Percentiles rank a stretch among this genome's conserved stretches.
These are phyloP conservation scores for Nothophytophthora sp. DNA, from an alignment of 352 stramenopile species.

Conservation along the genomic window DNA sequence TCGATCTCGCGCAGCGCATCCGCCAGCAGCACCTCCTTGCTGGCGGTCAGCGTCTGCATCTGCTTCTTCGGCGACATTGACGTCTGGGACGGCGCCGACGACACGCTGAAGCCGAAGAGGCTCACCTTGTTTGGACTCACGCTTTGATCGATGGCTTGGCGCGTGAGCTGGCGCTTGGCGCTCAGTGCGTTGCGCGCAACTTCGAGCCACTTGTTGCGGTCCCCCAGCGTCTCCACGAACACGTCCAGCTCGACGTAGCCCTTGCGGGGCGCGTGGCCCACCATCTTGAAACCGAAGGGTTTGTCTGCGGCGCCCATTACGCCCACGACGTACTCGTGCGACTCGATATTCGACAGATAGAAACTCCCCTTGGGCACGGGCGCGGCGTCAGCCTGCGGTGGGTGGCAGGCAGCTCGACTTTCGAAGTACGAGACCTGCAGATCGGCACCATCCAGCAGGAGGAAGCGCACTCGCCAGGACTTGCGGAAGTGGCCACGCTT, in stretches of 20 bases:
- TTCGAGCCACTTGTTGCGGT: conserved; percentile 82
- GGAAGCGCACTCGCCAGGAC: conserved; percentile 80
- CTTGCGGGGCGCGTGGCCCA: conserved; percentile 74
- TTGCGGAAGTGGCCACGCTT: conserved; percentile 87
- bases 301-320: conserved; percentile 67
- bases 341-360: conserved; percentile 76
- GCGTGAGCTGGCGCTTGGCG: conserved; percentile 47
- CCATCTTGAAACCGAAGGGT: conserved; percentile 85
- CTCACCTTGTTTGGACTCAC: conserved; percentile 45
- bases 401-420: conserved; percentile 57
- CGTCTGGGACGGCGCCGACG: conserved; percentile 17
- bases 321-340: conserved; percentile 78
- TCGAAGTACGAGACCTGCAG: conserved; percentile 77
- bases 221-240: conserved; percentile 62
- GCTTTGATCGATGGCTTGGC: conserved; percentile 29
- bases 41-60: conserved; percentile 59
- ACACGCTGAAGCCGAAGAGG: conserved; percentile 55
- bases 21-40: conserved; percentile 67
- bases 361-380: conserved; percentile 61
- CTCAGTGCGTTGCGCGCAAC: conserved; percentile 75
- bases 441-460: conserved; percentile 72
- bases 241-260: conserved; percentile 83
- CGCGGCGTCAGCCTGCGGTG: conserved; percentile 9
- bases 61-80: conserved; percentile 58
- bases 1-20: conserved; percentile 76